Base-by-base conservation (phyloP, 1,284 basidiomycete genomes). In the Ceratobasidium sp. region DNA sequence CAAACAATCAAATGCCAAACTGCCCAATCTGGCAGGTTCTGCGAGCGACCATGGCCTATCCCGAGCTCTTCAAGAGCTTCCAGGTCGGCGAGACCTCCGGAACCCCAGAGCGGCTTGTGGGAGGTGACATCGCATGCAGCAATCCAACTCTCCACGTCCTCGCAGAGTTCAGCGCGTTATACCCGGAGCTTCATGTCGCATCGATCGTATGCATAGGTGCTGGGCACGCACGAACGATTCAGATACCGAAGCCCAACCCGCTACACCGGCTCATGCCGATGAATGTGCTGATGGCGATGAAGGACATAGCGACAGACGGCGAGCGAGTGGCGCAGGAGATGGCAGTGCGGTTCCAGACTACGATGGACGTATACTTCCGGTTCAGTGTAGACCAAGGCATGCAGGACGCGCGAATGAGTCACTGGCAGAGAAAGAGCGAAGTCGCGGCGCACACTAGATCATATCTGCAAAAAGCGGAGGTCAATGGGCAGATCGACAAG, bases 111-210 rank as follows among this genome's bases (percentile, higher is more conserved):
- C 42, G 44, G 13, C 67, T 54, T 61, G 46, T 77, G 4, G 66
- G 42, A 5, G 67, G 52, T 2, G 57, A 3, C 20, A 6, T 77
- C 17, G 66, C n/a, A 26, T 67, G 56, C 17, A 77, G 61, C 61
- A 77, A 77, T 20, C 76, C 76, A 23, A 33, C 54, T 15, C 54
- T 38, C 2, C 52, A 70, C n/a, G 23, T 62, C 5, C 65, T 77
- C 12, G 7, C 13, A 13, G 76, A 77, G 38, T n/a, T 62, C 5
- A n/a, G 12, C 17, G 33, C 17, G n/a, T 17, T 75, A 3, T 75
- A 46, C 38, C 57, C 48, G 20, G 59, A 65, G 23, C 15, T 20
- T 10, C 42, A 7, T 20, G 38, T 75, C n/a, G 71, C 59, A 13
- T 28, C 20, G 15, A 17, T 75, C 7, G 9, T 75, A n/a, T 65